Evolutionary conservation across 345 rosid genomes (phyloP).

Genomic region (Gynandropsis gynandra): DNA sequence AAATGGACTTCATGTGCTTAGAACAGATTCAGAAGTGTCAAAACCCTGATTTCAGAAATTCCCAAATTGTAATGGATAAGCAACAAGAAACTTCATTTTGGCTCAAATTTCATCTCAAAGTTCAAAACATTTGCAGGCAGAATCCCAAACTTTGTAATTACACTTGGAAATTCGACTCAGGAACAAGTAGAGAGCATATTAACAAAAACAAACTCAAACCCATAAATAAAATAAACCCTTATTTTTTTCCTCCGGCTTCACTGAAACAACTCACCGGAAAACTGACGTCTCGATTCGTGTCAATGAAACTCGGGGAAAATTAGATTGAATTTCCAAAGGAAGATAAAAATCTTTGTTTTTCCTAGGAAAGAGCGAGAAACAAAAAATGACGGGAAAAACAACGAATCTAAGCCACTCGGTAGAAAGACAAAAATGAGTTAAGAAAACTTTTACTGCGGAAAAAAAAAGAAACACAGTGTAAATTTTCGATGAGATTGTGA

Average conservation of each 20-base stretch:
- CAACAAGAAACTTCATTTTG: neutral
- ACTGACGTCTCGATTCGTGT: conserved; percentile 1
- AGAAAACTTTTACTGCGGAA: neutral
- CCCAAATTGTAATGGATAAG: neutral
- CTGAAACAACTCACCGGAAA: conserved; percentile 5
- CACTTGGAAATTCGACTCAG: neutral
- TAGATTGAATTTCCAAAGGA: neutral
- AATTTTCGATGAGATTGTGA: no score
- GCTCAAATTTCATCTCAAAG: neutral
- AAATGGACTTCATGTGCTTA: neutral
- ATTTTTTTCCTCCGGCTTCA: no score
- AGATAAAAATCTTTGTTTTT: conserved; percentile 11
- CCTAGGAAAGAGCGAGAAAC: conserved; percentile 19
- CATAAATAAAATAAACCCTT: neutral
- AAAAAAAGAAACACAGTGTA: conserved; percentile 4
- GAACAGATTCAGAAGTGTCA: neutral
- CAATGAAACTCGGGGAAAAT: conserved; percentile 1
- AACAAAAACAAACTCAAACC: neutral
- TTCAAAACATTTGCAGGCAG: neutral
- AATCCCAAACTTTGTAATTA: neutral
- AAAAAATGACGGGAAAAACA: conserved; percentile 9
- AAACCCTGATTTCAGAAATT: neutral
- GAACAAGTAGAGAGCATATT: neutral
- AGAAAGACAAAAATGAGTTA: neutral
- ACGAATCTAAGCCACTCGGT: neutral